Evolutionary conservation across 306 rosid species (phyloP).

Genomic region (Arachis stenosperma): DNA sequence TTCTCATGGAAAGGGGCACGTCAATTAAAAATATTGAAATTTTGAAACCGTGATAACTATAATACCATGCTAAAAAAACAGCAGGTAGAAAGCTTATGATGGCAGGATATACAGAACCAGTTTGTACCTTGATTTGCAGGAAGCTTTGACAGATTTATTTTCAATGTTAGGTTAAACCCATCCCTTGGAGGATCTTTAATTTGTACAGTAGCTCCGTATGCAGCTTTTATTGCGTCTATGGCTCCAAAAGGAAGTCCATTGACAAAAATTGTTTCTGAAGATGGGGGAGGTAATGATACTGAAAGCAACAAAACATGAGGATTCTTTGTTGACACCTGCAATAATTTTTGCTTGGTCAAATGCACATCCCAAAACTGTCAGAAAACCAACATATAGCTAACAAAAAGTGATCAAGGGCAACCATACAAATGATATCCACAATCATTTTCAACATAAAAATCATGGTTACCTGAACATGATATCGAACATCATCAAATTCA

Average conservation of each 20-base stretch:
- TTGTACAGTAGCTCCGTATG: slow-evolving; percentile 74
- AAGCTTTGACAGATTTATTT: slow-evolving; percentile 78
- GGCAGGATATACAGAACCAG: slow-evolving; percentile 56
- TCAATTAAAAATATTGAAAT: slow-evolving; percentile 2
- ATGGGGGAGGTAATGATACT: slow-evolving; percentile 80
- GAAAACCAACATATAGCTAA: slow-evolving; percentile 25
- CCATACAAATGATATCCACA: slow-evolving; percentile 9
- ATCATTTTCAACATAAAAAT: slow-evolving; percentile 13
- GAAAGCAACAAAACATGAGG: slow-evolving; percentile 72
- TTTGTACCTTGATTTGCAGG: slow-evolving; percentile 83
- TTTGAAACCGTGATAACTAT: background rate
- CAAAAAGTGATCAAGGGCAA: slow-evolving; percentile 4
- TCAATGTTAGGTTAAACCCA: slow-evolving; percentile 93
- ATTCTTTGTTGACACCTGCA: slow-evolving; percentile 82
- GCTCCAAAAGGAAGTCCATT: slow-evolving; percentile 91
- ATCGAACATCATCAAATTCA: slow-evolving; percentile 92
- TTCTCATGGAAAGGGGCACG: slow-evolving; percentile 8
- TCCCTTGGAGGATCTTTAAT: slow-evolving; percentile 98
- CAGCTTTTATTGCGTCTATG: slow-evolving; percentile 88
- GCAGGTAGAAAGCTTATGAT: slow-evolving; percentile 50
- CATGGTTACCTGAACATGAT: slow-evolving; percentile 75
- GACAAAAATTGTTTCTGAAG: slow-evolving; percentile 79
- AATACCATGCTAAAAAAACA: slow-evolving; percentile 19
- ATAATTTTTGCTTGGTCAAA: slow-evolving; percentile 32
- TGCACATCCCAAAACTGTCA: slow-evolving; percentile 28